Evolutionary conservation across 305 asterid species (phyloP).

Genomic region (Solanum aculeatissimum): DNA sequence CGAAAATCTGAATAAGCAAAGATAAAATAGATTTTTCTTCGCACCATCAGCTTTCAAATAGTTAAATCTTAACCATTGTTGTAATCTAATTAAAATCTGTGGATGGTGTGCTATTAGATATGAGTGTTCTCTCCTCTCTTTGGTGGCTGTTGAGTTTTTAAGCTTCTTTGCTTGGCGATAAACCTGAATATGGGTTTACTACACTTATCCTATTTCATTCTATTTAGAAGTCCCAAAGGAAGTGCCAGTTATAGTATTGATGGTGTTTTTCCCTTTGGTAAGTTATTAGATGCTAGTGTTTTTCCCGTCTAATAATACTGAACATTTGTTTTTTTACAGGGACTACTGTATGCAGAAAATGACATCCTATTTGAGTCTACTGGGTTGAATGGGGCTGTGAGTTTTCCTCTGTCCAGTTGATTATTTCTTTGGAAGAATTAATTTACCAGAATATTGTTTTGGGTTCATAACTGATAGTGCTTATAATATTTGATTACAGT

Average conservation of each 20-base stretch:
- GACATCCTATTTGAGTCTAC: slow-evolving; percentile 15
- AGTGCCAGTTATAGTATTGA: neutral
- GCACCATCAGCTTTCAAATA: neutral
- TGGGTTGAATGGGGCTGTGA: slow-evolving; percentile 10
- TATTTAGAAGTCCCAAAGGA: neutral
- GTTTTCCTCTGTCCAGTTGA: neutral
- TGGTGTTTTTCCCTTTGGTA: neutral
- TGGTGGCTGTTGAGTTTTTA: neutral
- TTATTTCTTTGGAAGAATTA: neutral
- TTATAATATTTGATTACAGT: slow-evolving; percentile 4
- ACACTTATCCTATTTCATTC: neutral
- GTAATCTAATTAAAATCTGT: neutral
- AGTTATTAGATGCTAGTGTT: neutral
- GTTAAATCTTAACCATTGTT: neutral
- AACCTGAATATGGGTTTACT: neutral
- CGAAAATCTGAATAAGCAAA: neutral
- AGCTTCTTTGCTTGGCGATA: neutral
- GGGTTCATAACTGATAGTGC: neutral
- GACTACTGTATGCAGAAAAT: slow-evolving; percentile 11
- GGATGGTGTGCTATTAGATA: neutral
- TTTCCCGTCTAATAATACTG: neutral
- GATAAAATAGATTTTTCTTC: neutral
- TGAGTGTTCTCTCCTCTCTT: neutral
- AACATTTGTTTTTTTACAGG: neutral
- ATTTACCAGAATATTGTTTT: neutral